Conservation (phyloP, 306 rosid species). For the Trifolium pratense region DNA sequence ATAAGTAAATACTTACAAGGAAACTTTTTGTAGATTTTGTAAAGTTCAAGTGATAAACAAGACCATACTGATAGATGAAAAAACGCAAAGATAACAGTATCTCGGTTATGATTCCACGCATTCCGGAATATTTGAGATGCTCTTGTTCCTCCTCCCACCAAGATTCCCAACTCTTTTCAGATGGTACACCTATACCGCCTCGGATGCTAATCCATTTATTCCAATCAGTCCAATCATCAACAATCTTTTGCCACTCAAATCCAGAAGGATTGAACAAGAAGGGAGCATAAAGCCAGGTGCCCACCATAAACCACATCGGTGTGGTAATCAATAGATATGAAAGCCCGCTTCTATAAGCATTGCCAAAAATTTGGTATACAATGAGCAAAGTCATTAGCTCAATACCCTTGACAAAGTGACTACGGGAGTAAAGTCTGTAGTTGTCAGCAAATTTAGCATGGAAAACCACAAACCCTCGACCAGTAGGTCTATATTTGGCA, state of each 20-base stretch:
- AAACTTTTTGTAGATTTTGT: slow-evolving; percentile 64
- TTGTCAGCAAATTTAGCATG: slow-evolving; percentile 99
- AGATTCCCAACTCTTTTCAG: slow-evolving; percentile 98
- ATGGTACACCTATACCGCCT: slow-evolving; percentile 92
- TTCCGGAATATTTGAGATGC: slow-evolving; percentile 90
- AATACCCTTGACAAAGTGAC: slow-evolving; percentile 97
- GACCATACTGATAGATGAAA: slow-evolving; percentile 95
- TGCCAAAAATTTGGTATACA: slow-evolving; percentile 88
- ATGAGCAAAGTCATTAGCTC: slow-evolving; percentile 88
- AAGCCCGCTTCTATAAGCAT: slow-evolving; percentile 73
- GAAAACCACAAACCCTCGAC: slow-evolving; percentile 97
- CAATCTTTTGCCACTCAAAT: slow-evolving; percentile 99
- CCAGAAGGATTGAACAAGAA: slow-evolving; percentile 98
- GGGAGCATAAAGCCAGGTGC: slow-evolving; percentile 98
- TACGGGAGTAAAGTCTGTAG: slow-evolving; percentile 95
- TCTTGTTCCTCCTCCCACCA: slow-evolving; percentile 99
- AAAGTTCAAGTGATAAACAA: slow-evolving; percentile 83
- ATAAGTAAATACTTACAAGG: slow-evolving; percentile 54
- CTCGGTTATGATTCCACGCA: slow-evolving; percentile 78
- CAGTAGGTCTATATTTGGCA: slow-evolving; percentile 93
- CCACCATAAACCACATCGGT: slow-evolving; percentile 99
- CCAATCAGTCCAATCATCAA: slow-evolving; percentile 99
- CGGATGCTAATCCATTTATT: slow-evolving; percentile 94
- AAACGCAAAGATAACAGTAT: slow-evolving; percentile 82
- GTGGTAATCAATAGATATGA: slow-evolving; percentile 86